Base-by-base conservation (phyloP, 2,329 filamentous ascomycete species). In the Rhinocladiella similis region DNA sequence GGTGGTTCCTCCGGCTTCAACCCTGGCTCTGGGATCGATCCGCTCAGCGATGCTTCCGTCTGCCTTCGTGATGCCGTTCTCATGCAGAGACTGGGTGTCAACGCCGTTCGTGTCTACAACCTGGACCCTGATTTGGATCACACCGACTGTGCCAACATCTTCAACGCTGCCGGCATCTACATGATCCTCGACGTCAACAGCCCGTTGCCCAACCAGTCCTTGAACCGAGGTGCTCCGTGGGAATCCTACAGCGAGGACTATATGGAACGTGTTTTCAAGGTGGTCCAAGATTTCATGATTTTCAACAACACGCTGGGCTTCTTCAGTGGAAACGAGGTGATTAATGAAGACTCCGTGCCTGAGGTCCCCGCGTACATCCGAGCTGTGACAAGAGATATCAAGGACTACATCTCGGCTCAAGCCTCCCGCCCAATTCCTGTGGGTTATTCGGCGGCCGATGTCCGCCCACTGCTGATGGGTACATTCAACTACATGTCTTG, bases 271-370 rank as follows among this genome's bases (percentile, higher is more conserved):
- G 78, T 84, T 62, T 87, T 86, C 66, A 76, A 78, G 57, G 77
- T 87, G 36, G 80, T 88, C 36, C 84, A 88, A 69, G 82, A 81
- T 5, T 88, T 88, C 77, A 86, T 86, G 69, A 71, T 76, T 64
- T 88, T 83, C 71, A 82, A 83, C 54, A 88, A 88, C 70, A 80
- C 80, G 2, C 75, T 88, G 22, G 85, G 79, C 38, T 88, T 88
- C 76, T 86, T 89, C 69, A 77, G 82, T 25, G 85, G 83, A 35
- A 88, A 89, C 67, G 85, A 88, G 70, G 81, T 88, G 48, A 86
- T 87, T 74, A 86, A 87, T 65, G 80, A 86, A 66, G 68, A 83
- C 10, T 83, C 79, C 47, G 73, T 75, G 27, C 68, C 79, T 61
- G 67, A 73, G 49, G 82, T 80, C 50, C 84, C 84, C 14, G 77